These are phyloP conservation scores for Botrytis elliptica DNA, from an alignment of 2,329 filamentous ascomycete genomes.

Conservation along the genomic window DNA sequence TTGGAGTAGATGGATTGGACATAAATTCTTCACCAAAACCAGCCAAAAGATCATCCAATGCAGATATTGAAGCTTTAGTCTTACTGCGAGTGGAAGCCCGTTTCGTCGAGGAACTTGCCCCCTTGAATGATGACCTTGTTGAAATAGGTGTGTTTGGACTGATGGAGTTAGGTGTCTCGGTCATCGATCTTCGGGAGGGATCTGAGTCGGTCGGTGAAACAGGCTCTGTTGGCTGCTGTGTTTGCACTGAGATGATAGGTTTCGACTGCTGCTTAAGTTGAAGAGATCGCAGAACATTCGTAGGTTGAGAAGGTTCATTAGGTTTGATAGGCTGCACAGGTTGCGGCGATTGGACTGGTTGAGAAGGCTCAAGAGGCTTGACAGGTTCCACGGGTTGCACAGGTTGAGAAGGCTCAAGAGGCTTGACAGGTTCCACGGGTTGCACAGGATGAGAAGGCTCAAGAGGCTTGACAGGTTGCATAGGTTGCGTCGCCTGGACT, in stretches of 20 bases:
- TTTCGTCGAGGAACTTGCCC: background rate
- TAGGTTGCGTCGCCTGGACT: background rate
- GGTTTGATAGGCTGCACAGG: background rate
- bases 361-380: background rate
- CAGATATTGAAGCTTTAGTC: constrained; percentile 11
- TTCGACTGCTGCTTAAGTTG: background rate
- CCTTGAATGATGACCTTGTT: background rate
- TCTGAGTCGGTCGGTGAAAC: background rate
- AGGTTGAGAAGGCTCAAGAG: background rate
- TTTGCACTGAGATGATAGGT: background rate
- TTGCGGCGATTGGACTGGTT: background rate
- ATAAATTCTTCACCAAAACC: constrained; percentile 7
- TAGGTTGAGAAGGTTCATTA: background rate
- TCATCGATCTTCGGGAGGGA: too few species aligned
- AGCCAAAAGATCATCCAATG: constrained; percentile 23
- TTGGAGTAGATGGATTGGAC: background rate
- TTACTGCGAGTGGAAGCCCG: background rate
- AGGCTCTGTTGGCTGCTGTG: background rate
- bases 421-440: background rate
- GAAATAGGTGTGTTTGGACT: background rate
- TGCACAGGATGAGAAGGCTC: background rate
- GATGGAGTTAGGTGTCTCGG: background rate
- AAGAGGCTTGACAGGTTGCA: background rate
- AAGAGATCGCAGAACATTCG: background rate
- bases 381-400: too few species aligned